Evolutionary conservation across 164 flowering plant genomes (phyloP).

Genomic region (Piper betle): DNA sequence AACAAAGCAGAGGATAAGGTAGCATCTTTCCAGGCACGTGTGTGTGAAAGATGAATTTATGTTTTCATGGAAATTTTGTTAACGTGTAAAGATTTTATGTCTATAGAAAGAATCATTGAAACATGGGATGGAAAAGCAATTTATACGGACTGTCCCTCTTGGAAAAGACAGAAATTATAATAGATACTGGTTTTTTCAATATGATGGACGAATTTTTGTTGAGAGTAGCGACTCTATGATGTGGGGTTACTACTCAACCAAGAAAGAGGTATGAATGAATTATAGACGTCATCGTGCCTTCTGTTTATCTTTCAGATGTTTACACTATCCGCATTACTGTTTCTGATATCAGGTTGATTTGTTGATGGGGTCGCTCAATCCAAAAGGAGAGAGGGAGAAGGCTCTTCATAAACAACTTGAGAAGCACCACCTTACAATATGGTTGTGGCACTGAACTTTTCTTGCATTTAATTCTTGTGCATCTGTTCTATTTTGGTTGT

Average conservation of each 20-base stretch:
- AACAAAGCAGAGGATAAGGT: conserved; percentile 39
- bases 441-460: conserved; percentile 22
- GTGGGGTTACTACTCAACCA: conserved; percentile 79
- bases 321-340: background rate
- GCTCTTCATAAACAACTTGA: conserved; percentile 64
- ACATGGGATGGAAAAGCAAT: conserved; percentile 66
- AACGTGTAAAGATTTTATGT: conserved; percentile 1
- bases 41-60: no score
- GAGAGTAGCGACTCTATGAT: conserved; percentile 62
- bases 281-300: background rate
- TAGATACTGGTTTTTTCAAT: conserved; percentile 87
- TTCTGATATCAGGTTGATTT: conserved; percentile 52
- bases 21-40: conserved; percentile 15
- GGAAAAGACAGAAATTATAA: conserved; percentile 78
- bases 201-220: conserved; percentile 75
- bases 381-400: conserved; percentile 78
- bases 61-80: background rate
- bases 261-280: conserved; percentile 58
- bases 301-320: background rate
- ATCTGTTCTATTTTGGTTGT: background rate
- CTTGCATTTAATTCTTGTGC: background rate
- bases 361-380: conserved; percentile 67
- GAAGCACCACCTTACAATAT: conserved; percentile 40
- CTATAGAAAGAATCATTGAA: conserved; percentile 63
- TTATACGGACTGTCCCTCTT: conserved; percentile 54